phyloP scores from a whole-genome alignment of 305 asterid genomes.

The Withania somnifera region DNA sequence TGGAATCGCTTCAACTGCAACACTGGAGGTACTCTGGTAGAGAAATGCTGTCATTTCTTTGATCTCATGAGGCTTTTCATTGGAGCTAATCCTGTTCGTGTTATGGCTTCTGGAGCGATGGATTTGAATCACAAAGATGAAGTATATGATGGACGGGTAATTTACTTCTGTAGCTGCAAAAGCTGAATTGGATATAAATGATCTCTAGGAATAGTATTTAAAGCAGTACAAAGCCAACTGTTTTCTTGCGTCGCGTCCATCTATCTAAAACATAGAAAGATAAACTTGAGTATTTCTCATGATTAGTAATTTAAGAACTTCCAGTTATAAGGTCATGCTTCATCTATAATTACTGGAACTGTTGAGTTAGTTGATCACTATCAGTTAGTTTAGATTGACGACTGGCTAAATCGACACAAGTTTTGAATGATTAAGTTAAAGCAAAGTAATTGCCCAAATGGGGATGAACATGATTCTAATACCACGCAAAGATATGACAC shows the following conservation, averaged over 20 bases:
- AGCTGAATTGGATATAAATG: too few relatives aligned
- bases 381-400: too few relatives aligned
- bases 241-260: background rate
- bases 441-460: too few relatives aligned
- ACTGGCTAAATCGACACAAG: background rate
- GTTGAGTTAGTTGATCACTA: too few relatives aligned
- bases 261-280: background rate
- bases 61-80: slow-evolving; percentile 89
- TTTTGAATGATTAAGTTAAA: background rate
- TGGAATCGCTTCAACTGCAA: slow-evolving; percentile 97
- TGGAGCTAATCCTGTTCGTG: slow-evolving; percentile 71
- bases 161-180: too few relatives aligned
- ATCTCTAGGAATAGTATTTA: background rate
- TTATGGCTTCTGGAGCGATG: slow-evolving; percentile 93
- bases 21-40: slow-evolving; percentile 89
- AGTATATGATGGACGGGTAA: slow-evolving; percentile 69
- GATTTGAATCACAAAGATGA: slow-evolving; percentile 93
- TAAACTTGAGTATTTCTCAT: background rate
- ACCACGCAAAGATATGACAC: too few relatives aligned
- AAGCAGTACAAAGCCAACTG: background rate
- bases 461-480: too few relatives aligned
- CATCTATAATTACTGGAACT: too few relatives aligned
- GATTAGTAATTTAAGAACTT: background rate
- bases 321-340: too few relatives aligned
- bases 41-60: slow-evolving; percentile 98